phyloP scores from a whole-genome alignment of 2,329 filamentous ascomycete species.

The Fusarium sp. region DNA sequence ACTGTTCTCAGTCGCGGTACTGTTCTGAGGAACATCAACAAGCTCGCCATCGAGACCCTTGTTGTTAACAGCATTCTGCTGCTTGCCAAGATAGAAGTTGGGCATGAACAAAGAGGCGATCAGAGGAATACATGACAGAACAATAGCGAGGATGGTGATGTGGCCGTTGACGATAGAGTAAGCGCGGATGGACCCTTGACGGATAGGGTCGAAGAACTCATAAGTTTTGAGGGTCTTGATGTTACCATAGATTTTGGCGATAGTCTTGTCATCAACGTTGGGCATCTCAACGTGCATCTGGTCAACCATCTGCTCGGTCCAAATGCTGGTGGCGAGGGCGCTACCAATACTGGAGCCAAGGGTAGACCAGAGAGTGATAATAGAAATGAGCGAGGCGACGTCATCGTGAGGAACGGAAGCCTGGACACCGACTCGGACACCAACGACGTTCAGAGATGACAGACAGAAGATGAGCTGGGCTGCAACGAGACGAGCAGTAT shows the following conservation, averaged over 20 bases:
- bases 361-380: slow-evolving; percentile 55
- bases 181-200: slow-evolving; percentile 53
- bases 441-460: slow-evolving; percentile 54
- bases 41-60: slow-evolving; percentile 49
- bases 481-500: slow-evolving; percentile 50
- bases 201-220: slow-evolving; percentile 49
- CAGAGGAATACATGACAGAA: slow-evolving; percentile 49
- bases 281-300: slow-evolving; percentile 50
- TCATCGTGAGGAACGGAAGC: slow-evolving; percentile 58
- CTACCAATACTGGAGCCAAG: slow-evolving; percentile 54
- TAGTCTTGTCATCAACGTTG: slow-evolving; percentile 36
- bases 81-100: slow-evolving; percentile 53
- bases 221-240: slow-evolving; percentile 52
- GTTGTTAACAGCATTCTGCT: slow-evolving; percentile 52
- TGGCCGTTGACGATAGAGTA: slow-evolving; percentile 51
- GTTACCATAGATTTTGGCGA: slow-evolving; percentile 50
- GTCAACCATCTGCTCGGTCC: slow-evolving; percentile 54
- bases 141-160: slow-evolving; percentile 50
- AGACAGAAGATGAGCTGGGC: slow-evolving; percentile 54
- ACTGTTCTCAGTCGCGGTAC: neutral
- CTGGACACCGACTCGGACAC: slow-evolving; percentile 54
- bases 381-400: slow-evolving; percentile 53
- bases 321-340: slow-evolving; percentile 53
- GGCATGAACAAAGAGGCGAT: slow-evolving; percentile 56
- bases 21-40: slow-evolving; percentile 40